Base-by-base conservation (phyloP, 164 flowering plant species). In the Piper betle region DNA sequence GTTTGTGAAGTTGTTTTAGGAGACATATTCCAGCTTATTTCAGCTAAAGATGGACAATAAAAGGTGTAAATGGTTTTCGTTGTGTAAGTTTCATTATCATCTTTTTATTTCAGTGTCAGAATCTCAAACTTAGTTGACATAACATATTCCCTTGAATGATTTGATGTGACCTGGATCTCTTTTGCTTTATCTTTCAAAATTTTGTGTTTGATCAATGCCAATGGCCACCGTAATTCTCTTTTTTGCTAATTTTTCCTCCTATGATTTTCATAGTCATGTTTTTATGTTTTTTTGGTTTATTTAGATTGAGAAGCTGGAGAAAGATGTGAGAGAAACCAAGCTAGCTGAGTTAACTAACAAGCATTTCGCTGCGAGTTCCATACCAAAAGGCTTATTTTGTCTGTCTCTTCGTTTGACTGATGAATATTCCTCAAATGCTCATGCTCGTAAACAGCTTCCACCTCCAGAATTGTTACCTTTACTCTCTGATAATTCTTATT, bases 361-460 rank as follows among this genome's bases (percentile, higher is more conserved):
- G 72, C 99, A 94, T 68, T 94, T 86, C 75, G 99, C 97, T 3
- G 97, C 99, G 13, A 94, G 77, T 67, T 76, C 95, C 57, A 74
- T 94, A 62, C 99, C 99, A 17, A 94, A 87, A 80, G 84, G 92
- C 73, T 78, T 94, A 55, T 92, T 88, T 55, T 93, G 99, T 65
- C 91, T 93, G 20, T 81, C 99, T 68, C 71, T 93, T 58, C 91
- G 99, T 19, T 74, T 94, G 72, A 91, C 99, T 19, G 96, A 94
- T 75, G 99, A 94, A 68, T 94, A 94, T 65, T 88, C 99, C 57
- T 90, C 99, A 17, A 94, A 91, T 76, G 99, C 96, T 65, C 86
- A 81, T 73, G 99, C 99, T 43, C 87, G 99, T 19, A 85, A 70
- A 75, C 97, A 91, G 71, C 73, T 94, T 71, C 99, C 97, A 71